Evolutionary conservation across 129 eudicot species (phyloP).

Genomic region (Artemisia argyi): DNA sequence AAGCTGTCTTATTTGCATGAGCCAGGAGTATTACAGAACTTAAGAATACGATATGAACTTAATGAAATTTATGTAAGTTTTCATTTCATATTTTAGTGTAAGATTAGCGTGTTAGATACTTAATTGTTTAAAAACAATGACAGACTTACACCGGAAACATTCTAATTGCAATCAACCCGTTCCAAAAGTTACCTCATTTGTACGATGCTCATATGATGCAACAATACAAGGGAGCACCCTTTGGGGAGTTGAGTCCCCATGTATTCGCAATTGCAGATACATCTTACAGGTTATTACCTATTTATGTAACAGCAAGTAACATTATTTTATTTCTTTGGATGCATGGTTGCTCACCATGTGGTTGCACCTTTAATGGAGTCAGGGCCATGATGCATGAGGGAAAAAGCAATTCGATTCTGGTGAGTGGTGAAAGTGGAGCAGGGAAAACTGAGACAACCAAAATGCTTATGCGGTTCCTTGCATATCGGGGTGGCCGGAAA

Average conservation of each 20-base stretch:
- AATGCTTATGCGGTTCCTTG: constrained; percentile 98
- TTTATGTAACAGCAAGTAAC: constrained; percentile 16
- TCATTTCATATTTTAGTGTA: constrained; percentile 5
- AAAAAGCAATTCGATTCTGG: constrained; percentile 94
- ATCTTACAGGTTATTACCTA: constrained; percentile 67
- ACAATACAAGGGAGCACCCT: constrained; percentile 97
- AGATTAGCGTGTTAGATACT: background rate
- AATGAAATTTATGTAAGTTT: constrained; percentile 91
- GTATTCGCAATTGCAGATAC: constrained; percentile 98
- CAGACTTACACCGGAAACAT: constrained; percentile 99
- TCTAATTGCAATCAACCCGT: constrained; percentile 95
- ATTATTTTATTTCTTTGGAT: constrained; percentile 4
- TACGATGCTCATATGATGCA: constrained; percentile 95
- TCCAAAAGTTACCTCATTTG: constrained; percentile 91
- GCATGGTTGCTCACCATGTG: constrained; percentile 13
- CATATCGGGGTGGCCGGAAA: constrained; percentile 92
- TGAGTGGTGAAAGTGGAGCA: constrained; percentile 99
- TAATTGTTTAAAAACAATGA: constrained; percentile 19
- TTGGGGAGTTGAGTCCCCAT: constrained; percentile 97
- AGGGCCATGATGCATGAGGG: constrained; percentile 96
- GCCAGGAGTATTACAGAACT: constrained; percentile 89
- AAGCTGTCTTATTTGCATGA: constrained; percentile 93
- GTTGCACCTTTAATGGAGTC: constrained; percentile 22
- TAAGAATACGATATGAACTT: constrained; percentile 85
- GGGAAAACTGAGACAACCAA: constrained; percentile 99